Conservation (phyloP, 345 rosid genomes). For the Punica granatum region DNA sequence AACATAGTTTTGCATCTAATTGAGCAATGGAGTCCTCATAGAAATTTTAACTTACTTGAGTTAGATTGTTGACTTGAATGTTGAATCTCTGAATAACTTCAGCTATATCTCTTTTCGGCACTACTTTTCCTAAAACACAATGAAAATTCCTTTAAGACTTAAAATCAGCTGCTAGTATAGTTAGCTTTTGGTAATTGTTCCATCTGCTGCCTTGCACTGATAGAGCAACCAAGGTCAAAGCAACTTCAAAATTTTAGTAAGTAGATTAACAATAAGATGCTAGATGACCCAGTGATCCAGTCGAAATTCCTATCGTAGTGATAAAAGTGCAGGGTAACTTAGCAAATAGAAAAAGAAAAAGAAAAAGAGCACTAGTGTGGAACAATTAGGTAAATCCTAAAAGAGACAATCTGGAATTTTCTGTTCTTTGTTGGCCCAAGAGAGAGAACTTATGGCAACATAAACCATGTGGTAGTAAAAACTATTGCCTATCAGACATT, state of each 20-base stretch:
- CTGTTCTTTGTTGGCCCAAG: not conserved
- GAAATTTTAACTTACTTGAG: constrained; percentile 52
- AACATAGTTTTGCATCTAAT: not conserved
- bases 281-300: not conserved
- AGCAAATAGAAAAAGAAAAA: not conserved
- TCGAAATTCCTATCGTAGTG: not conserved
- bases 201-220: not conserved
- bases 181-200: not conserved
- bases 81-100: constrained; percentile 66
- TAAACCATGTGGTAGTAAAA: not conserved
- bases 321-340: not conserved
- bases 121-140: constrained; percentile 43
- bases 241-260: not conserved
- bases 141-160: not conserved
- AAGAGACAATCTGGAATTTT: not conserved
- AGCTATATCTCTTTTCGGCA: constrained; percentile 49
- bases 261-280: not conserved
- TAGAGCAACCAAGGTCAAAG: not conserved
- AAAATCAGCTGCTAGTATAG: not conserved
- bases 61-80: constrained; percentile 95
- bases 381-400: not conserved
- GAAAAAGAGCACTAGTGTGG: not conserved
- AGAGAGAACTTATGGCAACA: not conserved
- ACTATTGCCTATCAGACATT: not conserved
- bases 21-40: not conserved